These are phyloP conservation scores for Leishmania tropica DNA, from an alignment of 208 protist genomes.

Conservation along the genomic window DNA sequence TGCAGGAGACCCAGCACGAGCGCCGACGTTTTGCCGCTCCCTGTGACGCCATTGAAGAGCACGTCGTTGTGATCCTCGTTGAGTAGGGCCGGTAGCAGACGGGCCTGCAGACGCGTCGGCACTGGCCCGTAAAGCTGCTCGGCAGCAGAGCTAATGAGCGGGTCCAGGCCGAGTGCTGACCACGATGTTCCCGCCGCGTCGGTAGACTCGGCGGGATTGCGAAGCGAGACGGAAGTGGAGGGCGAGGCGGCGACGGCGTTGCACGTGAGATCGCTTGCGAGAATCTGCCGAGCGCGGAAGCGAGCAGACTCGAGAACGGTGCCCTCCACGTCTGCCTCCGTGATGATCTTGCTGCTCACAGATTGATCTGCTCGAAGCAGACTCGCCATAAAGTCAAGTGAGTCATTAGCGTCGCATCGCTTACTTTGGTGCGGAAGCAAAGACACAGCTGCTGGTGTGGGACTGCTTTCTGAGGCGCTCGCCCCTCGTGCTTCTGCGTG, in stretches of 20 bases:
- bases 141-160: conserved; percentile 41
- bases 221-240: not conserved
- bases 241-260: not conserved
- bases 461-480: not conserved
- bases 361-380: conserved; percentile 31
- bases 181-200: conserved; percentile 52
- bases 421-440: not conserved
- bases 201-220: conserved; percentile 19
- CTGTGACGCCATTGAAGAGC: conserved; percentile 78
- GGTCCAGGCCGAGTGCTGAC: conserved; percentile 60
- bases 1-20: conserved; percentile 79
- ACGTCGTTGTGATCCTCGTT: conserved; percentile 89
- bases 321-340: conserved; percentile 48
- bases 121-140: conserved; percentile 42
- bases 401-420: not conserved
- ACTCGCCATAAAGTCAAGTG: conserved; percentile 19
- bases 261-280: conserved; percentile 44
- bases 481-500: not conserved
- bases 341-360: conserved; percentile 62
- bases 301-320: conserved; percentile 59
- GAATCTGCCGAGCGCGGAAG: conserved; percentile 40
- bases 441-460: not conserved
- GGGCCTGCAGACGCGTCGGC: conserved; percentile 71
- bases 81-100: conserved; percentile 70
- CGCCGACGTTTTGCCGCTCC: conserved; percentile 79